These are phyloP conservation scores for Aegle marmelos DNA, from an alignment of 345 rosid genomes.

Conservation along the genomic window DNA sequence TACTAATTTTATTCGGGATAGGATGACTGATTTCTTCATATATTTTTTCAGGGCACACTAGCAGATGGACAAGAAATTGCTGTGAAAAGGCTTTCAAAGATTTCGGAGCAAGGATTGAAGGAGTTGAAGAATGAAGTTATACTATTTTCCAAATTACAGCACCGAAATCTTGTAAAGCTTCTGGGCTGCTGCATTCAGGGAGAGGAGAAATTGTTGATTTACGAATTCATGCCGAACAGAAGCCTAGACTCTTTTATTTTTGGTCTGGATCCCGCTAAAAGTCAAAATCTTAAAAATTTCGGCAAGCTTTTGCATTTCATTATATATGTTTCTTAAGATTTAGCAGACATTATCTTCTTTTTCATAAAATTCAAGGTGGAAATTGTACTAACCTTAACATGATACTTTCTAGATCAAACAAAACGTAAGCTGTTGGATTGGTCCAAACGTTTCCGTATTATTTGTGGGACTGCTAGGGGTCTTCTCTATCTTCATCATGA, in stretches of 20 bases:
- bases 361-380: background rate
- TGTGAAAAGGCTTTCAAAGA: constrained; percentile 44
- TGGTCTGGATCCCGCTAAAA: constrained; percentile 13
- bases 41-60: constrained; percentile 36
- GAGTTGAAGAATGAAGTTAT: constrained; percentile 50
- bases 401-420: constrained; percentile 23
- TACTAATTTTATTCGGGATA: background rate
- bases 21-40: background rate
- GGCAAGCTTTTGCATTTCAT: background rate
- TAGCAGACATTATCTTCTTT: background rate
- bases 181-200: constrained; percentile 32
- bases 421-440: constrained; percentile 28
- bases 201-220: constrained; percentile 32
- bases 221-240: constrained; percentile 33
- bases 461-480: constrained; percentile 39
- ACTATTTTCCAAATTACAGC: constrained; percentile 48
- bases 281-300: constrained; percentile 27
- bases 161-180: constrained; percentile 48
- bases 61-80: constrained; percentile 44
- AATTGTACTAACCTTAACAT: background rate
- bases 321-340: background rate
- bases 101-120: constrained; percentile 41
- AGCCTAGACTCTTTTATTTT: constrained; percentile 31
- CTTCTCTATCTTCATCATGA: constrained; percentile 46
- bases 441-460: constrained; percentile 32